These are phyloP conservation scores for Penicillium maclennaniae DNA, from an alignment of 495 filamentous ascomycete genomes.

Conservation along the genomic window DNA sequence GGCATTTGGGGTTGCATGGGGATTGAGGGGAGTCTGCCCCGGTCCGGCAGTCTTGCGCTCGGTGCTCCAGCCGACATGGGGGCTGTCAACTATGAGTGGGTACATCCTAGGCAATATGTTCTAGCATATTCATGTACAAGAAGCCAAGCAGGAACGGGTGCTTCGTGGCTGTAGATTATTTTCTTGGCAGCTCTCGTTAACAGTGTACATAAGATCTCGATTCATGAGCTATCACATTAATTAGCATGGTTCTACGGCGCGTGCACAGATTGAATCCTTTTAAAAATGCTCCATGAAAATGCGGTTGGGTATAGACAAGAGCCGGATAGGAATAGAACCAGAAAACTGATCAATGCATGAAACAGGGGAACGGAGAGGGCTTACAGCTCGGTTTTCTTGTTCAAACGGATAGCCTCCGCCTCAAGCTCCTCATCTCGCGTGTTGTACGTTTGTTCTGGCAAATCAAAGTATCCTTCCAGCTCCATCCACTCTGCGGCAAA, in stretches of 20 bases:
- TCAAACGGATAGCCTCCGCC: conserved; percentile 16
- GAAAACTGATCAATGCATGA: neutral
- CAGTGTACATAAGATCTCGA: neutral
- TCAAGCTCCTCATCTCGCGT: conserved; percentile 12
- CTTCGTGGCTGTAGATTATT: neutral
- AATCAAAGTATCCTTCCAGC: conserved; percentile 56
- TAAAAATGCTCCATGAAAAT: neutral
- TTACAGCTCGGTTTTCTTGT: conserved; percentile 47
- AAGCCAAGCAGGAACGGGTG: neutral
- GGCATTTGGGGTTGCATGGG: conserved; percentile 55
- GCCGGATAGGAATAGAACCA: neutral
- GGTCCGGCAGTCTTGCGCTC: conserved; percentile 50
- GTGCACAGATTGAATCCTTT: neutral
- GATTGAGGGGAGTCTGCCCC: conserved; percentile 52
- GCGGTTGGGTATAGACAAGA: conserved; percentile 11
- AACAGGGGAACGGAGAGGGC: conserved; percentile 23
- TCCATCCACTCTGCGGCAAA: conserved; percentile 96
- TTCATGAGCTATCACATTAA: neutral
- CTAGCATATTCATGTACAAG: conserved; percentile 7
- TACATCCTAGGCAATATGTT: conserved; percentile 43
- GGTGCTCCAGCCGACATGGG: conserved; percentile 48
- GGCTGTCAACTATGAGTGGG: conserved; percentile 44
- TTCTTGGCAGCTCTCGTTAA: neutral
- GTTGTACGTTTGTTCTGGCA: neutral
- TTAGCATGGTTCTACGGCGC: neutral